phyloP scores from a whole-genome alignment of 139 green algal genomes.

The Spirogloea muscicola region DNA sequence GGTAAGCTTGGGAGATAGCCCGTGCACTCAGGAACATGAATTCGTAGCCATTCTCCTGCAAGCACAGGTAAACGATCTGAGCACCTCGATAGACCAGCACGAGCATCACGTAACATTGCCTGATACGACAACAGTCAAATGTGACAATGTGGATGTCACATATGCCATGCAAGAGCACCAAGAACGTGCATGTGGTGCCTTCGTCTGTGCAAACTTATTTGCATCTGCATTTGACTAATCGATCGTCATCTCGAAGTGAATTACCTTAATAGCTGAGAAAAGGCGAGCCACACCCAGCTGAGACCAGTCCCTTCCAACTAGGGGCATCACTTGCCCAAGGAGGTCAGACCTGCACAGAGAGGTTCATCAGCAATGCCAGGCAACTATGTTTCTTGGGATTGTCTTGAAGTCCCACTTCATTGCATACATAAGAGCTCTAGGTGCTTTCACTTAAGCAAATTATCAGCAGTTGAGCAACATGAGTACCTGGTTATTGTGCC shows the following conservation, averaged over 20 bases:
- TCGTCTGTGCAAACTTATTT: no score
- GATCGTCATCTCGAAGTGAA: no score
- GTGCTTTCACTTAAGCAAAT: not conserved
- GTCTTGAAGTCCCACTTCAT: not conserved
- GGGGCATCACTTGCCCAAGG: slow-evolving; percentile 83
- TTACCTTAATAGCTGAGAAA: slow-evolving; percentile 61
- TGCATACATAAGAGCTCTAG: not conserved
- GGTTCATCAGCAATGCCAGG: not conserved
- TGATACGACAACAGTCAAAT: no score
- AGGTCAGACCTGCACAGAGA: slow-evolving; percentile 59
- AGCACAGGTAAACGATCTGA: not conserved
- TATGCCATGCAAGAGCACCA: no score
- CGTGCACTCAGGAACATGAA: slow-evolving; percentile 77
- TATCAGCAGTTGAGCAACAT: not conserved
- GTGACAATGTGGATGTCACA: no score
- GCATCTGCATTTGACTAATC: no score
- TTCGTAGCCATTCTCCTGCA: slow-evolving; percentile 71
- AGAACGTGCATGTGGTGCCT: no score
- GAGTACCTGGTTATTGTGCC: slow-evolving; percentile 82
- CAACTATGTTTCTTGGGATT: not conserved
- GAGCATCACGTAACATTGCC: no score
- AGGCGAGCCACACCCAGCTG: slow-evolving; percentile 79
- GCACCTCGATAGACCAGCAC: no score
- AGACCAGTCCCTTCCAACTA: slow-evolving; percentile 83
- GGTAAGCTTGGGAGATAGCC: slow-evolving; percentile 77